Conservation (phyloP, 1,139 yeast species). For the Suhomyces anneliseae region DNA sequence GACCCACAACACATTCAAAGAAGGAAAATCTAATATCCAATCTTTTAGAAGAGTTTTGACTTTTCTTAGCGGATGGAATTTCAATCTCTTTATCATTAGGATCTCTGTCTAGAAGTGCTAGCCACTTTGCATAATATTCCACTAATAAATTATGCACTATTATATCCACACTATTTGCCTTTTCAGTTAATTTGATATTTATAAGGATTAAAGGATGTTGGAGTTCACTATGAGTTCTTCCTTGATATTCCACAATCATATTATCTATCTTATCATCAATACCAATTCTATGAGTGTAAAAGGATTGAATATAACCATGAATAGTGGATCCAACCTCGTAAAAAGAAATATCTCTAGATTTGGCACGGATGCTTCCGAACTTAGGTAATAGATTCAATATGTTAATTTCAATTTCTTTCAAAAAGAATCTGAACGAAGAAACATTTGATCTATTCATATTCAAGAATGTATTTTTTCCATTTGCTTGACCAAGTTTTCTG, state of each 20-base stretch:
- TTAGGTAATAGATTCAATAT: slow-evolving; percentile 29
- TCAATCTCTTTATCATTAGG: background rate
- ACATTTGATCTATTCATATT: slow-evolving; percentile 11
- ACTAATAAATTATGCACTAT: slow-evolving; percentile 45
- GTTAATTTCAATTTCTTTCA: slow-evolving; percentile 25
- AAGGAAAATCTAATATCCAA: slow-evolving; percentile 47
- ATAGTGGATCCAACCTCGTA: slow-evolving; percentile 33
- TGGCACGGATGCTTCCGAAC: slow-evolving; percentile 48
- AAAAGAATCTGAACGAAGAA: slow-evolving; percentile 23
- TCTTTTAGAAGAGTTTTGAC: slow-evolving; percentile 8
- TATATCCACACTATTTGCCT: slow-evolving; percentile 29
- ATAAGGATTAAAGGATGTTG: slow-evolving; percentile 26
- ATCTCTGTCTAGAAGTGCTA: slow-evolving; percentile 18
- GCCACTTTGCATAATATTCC: slow-evolving; percentile 61
- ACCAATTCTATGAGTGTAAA: slow-evolving; percentile 22
- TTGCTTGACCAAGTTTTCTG: slow-evolving; percentile 14
- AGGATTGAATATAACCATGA: slow-evolving; percentile 30
- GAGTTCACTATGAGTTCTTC: slow-evolving; percentile 15
- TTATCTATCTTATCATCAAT: slow-evolving; percentile 20
- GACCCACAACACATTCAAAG: slow-evolving; percentile 54
- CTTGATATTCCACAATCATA: slow-evolving; percentile 31
- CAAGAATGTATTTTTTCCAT: slow-evolving; percentile 8
- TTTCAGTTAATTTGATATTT: slow-evolving; percentile 22
- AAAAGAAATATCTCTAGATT: slow-evolving; percentile 25
- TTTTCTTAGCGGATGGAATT: background rate